Percentiles rank a stretch among this genome's conserved stretches.
These are phyloP conservation scores for Chalciporus piperatus DNA, from an alignment of 768 basidiomycete genomes.

Conservation along the genomic window DNA sequence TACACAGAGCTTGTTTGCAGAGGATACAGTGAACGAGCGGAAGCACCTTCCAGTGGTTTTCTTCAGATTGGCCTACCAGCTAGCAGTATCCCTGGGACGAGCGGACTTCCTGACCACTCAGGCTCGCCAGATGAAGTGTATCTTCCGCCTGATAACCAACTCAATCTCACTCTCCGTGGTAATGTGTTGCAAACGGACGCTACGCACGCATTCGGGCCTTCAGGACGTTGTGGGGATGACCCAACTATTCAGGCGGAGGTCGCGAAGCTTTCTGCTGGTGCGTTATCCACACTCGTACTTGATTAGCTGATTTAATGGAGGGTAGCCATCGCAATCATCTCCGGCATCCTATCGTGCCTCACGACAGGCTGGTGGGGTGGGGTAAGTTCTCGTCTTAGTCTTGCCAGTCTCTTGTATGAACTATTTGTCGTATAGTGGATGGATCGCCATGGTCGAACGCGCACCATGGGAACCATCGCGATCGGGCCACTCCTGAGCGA, in stretches of 20 bases:
- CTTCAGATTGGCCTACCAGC: too few species aligned
- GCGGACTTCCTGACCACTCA: too few species aligned
- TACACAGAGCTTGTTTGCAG: constrained; percentile 4
- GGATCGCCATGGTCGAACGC: not conserved
- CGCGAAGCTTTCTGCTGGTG: not conserved
- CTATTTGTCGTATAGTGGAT: not conserved
- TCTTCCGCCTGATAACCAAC: too few species aligned
- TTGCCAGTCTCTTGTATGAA: not conserved
- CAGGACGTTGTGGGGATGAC: not conserved
- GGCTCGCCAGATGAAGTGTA: too few species aligned
- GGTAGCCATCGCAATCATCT: not conserved
- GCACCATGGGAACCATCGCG: not conserved
- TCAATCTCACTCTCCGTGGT: too few species aligned
- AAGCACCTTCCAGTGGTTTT: too few species aligned
- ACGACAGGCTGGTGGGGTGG: constrained; percentile 5
- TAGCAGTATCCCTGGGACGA: too few species aligned
- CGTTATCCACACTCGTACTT: not conserved
- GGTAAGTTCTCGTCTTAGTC: not conserved
- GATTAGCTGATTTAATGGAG: not conserved
- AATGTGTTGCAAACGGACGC: too few species aligned
- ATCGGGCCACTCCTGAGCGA: not conserved
- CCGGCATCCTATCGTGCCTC: not conserved
- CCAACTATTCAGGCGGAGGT: not conserved
- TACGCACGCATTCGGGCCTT: too few species aligned
- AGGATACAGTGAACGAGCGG: not conserved